Evolutionary conservation across 371 early-diverging fungal species (phyloP).

Genomic region (Polyrhizophydium stewartii): DNA sequence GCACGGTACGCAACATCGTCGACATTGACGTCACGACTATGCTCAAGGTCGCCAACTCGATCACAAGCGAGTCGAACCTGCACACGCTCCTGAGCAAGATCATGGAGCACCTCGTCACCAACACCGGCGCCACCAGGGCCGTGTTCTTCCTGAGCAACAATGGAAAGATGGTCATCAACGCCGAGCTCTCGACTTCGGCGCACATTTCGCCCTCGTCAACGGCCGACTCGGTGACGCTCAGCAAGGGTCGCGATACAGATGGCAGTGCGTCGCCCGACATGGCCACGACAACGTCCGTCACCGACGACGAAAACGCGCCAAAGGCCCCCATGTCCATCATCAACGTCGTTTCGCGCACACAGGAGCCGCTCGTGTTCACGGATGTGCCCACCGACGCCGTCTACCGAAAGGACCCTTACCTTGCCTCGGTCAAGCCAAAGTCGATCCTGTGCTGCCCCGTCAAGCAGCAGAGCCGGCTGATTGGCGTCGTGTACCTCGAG

Average conservation of each 20-base stretch:
- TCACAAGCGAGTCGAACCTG: conserved; percentile 37
- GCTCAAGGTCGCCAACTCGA: conserved; percentile 33
- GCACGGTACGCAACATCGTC: conserved; percentile 4
- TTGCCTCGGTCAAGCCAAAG: conserved; percentile 22
- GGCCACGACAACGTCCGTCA: background rate
- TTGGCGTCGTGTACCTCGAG: conserved; percentile 42
- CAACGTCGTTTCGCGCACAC: conserved; percentile 31
- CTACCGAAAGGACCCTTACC: conserved; percentile 33
- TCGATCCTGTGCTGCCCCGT: conserved; percentile 43
- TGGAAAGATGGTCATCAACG: conserved; percentile 25
- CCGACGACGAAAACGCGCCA: background rate
- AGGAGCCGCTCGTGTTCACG: conserved; percentile 29
- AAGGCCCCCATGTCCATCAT: conserved; percentile 24
- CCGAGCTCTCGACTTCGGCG: conserved; percentile 1
- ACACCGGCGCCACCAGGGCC: conserved; percentile 38
- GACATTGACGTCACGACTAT: conserved; percentile 39
- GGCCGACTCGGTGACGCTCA: too few relatives aligned
- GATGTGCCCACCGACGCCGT: conserved; percentile 24
- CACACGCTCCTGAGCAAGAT: conserved; percentile 32
- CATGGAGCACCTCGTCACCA: conserved; percentile 33
- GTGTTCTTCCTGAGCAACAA: conserved; percentile 26
- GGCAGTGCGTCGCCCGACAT: background rate
- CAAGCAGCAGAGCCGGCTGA: conserved; percentile 33
- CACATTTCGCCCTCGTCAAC: too few relatives aligned
- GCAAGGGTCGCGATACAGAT: background rate